A percentile compares a stretch with the other conserved stretches of the same genome.
phyloP scores from a whole-genome alignment of 495 filamentous ascomycete species.

The Corynascus novoguineensis region DNA sequence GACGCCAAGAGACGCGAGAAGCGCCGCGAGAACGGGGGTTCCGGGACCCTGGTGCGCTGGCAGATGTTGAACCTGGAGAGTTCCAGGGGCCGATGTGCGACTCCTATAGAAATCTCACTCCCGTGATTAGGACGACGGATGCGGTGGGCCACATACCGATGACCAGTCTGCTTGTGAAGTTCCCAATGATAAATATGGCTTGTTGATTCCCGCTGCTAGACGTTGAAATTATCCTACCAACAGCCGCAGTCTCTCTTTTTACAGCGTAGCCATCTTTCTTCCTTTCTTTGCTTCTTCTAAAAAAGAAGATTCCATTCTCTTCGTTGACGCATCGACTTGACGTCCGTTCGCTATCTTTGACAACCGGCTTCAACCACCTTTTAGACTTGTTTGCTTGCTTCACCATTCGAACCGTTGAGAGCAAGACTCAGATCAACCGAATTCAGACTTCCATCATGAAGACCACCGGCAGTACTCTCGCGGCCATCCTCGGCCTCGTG shows the following conservation, averaged over 20 bases:
- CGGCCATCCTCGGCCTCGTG: background rate
- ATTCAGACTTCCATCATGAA: background rate
- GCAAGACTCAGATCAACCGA: background rate
- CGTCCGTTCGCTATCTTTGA: background rate
- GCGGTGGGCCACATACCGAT: background rate
- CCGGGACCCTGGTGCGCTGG: no score
- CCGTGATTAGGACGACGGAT: background rate
- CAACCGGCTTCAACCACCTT: background rate
- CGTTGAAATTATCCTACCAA: background rate
- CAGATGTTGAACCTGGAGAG: background rate
- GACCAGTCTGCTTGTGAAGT: background rate
- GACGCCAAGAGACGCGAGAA: background rate
- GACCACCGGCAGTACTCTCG: background rate
- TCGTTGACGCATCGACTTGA: conserved; percentile 1
- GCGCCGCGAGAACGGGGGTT: background rate
- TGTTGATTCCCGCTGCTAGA: background rate
- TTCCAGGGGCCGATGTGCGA: background rate
- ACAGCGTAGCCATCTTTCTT: background rate
- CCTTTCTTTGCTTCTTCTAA: background rate
- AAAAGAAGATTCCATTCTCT: background rate
- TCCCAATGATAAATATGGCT: background rate
- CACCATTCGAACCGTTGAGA: no score
- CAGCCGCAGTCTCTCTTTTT: conserved; percentile 4
- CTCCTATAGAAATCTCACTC: background rate
- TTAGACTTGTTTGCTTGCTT: no score